Evolutionary conservation across 306 rosid species (phyloP), one percentile per base, ranked within the genome.

Genomic region (Cyamopsis tetragonoloba): DNA sequence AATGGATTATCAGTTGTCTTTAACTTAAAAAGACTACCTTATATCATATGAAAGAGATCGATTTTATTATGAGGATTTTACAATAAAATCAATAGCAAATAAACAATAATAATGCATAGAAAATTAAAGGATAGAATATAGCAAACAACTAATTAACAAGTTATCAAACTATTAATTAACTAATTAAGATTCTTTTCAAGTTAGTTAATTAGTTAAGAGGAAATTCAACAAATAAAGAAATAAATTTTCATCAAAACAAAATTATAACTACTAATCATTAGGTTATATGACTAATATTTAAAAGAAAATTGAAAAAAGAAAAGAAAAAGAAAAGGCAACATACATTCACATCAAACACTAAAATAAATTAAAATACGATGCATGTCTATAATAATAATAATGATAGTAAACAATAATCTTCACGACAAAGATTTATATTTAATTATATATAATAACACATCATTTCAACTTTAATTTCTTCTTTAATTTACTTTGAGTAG

Each of bases 401-500:
- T n/a, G 10, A 11, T 15, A 26, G 37, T 19, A 57, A 43, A 55
- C 24, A 70, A 70, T 5, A 41, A 39, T 39, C 27, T 41, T 23
- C 7, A 0, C 0, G 55, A 67, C 57, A 27, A 28, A 4, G 50
- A 43, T n/a, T n/a, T n/a, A n/a, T n/a, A n/a, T n/a, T n/a, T n/a
- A n/a, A n/a, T n/a, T 58, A 18, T 42, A 35, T 0, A 56, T 9
- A 57, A 3, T 3, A 43, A 20, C 55, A 20, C 55, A 35, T 60
- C 43, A 24, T 48, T 71, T 49, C 23, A 72, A 35, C 62, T 72
- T 72, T 61, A n/a, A n/a, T n/a, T n/a, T n/a, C n/a, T n/a, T n/a
- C n/a, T 35, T n/a, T 24, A 4, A 38, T 71, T 71, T 71, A 6
- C 54, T 49, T 72, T 61, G 26, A 2, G 49, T 5, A 77, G 73